These are phyloP conservation scores for Trifolium fragiferum DNA, from an alignment of 306 rosid genomes.

Conservation along the genomic window DNA sequence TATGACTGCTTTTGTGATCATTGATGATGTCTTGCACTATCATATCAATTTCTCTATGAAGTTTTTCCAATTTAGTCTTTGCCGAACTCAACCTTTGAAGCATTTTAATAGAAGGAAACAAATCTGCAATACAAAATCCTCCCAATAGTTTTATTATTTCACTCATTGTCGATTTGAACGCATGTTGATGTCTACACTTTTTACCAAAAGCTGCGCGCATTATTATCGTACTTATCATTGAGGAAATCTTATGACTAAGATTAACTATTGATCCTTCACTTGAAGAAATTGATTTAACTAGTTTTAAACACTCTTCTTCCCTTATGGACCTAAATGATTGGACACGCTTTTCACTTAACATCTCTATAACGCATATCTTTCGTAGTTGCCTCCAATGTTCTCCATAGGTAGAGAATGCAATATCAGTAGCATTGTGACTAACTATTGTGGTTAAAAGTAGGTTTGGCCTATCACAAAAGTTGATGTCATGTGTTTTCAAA, in stretches of 20 bases:
- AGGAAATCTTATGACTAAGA: slow-evolving; percentile 14
- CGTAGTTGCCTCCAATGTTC: slow-evolving; percentile 41
- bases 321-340: slow-evolving; percentile 38
- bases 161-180: background rate
- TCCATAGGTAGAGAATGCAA: slow-evolving; percentile 16
- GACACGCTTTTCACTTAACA: slow-evolving; percentile 40
- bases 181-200: background rate
- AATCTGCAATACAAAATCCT: slow-evolving; percentile 31
- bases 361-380: slow-evolving; percentile 45
- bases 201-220: slow-evolving; percentile 30
- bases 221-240: background rate
- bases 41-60: slow-evolving; percentile 5
- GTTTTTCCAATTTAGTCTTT: background rate
- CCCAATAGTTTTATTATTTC: background rate
- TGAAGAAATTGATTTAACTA: slow-evolving; percentile 3
- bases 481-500: slow-evolving; percentile 31
- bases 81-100: background rate
- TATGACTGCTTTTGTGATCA: slow-evolving; percentile 8
- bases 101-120: slow-evolving; percentile 36
- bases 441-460: too few species aligned
- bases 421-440: background rate
- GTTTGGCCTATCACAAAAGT: slow-evolving; percentile 18
- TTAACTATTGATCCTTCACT: slow-evolving; percentile 37
- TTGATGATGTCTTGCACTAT: slow-evolving; percentile 32
- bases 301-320: slow-evolving; percentile 35